A percentile compares a stretch with the other conserved stretches of the same genome.
These are phyloP conservation scores for Pseudogymnoascus sp. DNA, from an alignment of 2,329 filamentous ascomycete genomes.

Conservation along the genomic window DNA sequence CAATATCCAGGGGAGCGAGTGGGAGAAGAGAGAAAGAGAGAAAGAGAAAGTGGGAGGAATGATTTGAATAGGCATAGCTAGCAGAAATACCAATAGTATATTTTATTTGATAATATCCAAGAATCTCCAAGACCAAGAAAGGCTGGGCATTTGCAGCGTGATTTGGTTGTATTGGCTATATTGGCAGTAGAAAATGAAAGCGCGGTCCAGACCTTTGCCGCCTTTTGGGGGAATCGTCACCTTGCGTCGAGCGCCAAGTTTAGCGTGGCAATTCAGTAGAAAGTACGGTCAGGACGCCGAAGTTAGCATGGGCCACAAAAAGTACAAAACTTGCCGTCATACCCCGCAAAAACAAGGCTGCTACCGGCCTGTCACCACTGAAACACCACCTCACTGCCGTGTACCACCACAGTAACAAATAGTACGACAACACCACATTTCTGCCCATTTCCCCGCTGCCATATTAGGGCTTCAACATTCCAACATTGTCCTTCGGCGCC, in stretches of 20 bases:
- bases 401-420: background rate
- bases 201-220: background rate
- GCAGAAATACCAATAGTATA: conserved; percentile 1
- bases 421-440: background rate
- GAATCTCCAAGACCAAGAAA: background rate
- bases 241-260: background rate
- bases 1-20: background rate
- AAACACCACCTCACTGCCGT: background rate
- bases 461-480: background rate
- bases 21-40: background rate
- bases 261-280: background rate
- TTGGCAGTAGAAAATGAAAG: background rate
- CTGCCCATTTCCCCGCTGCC: background rate
- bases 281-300: background rate
- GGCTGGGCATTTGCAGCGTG: background rate
- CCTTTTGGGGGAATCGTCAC: background rate
- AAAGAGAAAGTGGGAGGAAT: background rate
- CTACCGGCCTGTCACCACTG: background rate
- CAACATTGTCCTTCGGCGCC: background rate
- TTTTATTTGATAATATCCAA: conserved; percentile 3
- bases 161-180: background rate
- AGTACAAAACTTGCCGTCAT: conserved; percentile 1
- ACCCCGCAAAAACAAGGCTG: conserved; percentile 3
- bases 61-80: conserved; percentile 1
- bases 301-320: background rate